Base-by-base conservation (phyloP, 352 stramenopile genomes). In the Aphanomyces stellatus region DNA sequence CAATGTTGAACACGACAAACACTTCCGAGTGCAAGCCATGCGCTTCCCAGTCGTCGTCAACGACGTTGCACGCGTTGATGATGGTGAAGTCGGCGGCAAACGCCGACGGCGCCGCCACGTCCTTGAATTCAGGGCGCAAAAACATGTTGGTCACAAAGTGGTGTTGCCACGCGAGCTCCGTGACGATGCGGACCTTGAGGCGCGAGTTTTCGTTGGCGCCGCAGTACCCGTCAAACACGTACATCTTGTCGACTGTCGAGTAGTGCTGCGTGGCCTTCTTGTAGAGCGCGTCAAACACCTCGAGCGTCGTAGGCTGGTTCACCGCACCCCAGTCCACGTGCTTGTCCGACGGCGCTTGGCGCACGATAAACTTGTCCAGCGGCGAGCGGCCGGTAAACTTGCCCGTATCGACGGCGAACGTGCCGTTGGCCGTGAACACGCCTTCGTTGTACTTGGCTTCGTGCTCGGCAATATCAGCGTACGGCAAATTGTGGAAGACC, bases 91-190 rank as follows among this genome's bases (percentile, higher is more conserved):
- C 78, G 51, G 78, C 75, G 25, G 41, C 64, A 48, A 86, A 86
- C 4, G 48, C 63, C 43, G 60, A 67, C 46, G 74, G 67, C 13
- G 73, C 43, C 19, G 73, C 73, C 17, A 82, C 71, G 37, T 86
- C 70, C 69, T 81, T 76, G 67, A 78, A 82, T 71, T 86, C 73
- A 10, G 78, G 78, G 34, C 78, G 78, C 69, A 87, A 81, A 67
- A 87, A 87, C 78, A 87, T 87, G 74, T 87, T 87, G 70, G 78
- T 87, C 48, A 82, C 75, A 70, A 85, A 85, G 71, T 85, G 77
- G 69, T 85, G 77, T 67, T 85, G 77, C 77, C 77, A 85, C 70
- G 77, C 77, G 49, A 85, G 66, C 61, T 85, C 76, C 61, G 75
- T 82, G 62, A 85, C 69, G 51, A 85, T 81, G 61, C 77, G 77